Percentiles rank a stretch among this genome's conserved stretches.
phyloP scores from a whole-genome alignment of 2,329 filamentous ascomycete genomes.

The Aspergillus sp. region DNA sequence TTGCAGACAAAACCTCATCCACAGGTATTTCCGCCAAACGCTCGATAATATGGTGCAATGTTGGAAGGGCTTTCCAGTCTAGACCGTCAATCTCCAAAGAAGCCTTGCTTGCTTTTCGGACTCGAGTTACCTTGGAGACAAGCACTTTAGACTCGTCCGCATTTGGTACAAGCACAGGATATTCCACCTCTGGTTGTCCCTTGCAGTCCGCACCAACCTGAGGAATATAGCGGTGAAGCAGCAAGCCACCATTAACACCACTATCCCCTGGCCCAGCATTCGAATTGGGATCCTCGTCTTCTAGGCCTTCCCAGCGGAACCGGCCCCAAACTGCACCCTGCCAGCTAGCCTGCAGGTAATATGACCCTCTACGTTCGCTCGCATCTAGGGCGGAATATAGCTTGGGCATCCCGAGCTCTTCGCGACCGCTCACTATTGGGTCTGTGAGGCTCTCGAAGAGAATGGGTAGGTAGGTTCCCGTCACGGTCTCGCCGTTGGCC shows the following conservation, averaged over 20 bases:
- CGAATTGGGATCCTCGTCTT: constrained; percentile 24
- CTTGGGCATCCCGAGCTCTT: constrained; percentile 65
- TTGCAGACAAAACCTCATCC: constrained; percentile 56
- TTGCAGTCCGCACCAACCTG: constrained; percentile 49
- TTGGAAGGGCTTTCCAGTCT: constrained; percentile 59
- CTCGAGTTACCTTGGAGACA: constrained; percentile 22
- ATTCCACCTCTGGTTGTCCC: constrained; percentile 56
- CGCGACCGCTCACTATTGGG: constrained; percentile 59
- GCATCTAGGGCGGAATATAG: constrained; percentile 55
- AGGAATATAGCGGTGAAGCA: constrained; percentile 61
- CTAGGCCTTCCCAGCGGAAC: constrained; percentile 38
- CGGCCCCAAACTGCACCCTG: constrained; percentile 43
- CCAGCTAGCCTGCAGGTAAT: constrained; percentile 45
- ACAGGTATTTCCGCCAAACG: constrained; percentile 57
- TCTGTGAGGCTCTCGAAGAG: constrained; percentile 61
- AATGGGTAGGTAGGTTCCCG: constrained; percentile 57
- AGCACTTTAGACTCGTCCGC: constrained; percentile 35
- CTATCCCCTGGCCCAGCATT: constrained; percentile 18
- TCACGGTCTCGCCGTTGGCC: constrained; percentile 47
- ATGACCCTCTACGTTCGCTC: constrained; percentile 35
- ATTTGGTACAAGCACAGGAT: constrained; percentile 45
- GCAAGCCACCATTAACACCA: constrained; percentile 47
- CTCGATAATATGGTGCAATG: constrained; percentile 58
- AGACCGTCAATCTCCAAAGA: constrained; percentile 50
- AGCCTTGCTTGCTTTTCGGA: constrained; percentile 38